These are phyloP conservation scores for Fagus sylvatica DNA, from an alignment of 306 rosid genomes.

Conservation along the genomic window DNA sequence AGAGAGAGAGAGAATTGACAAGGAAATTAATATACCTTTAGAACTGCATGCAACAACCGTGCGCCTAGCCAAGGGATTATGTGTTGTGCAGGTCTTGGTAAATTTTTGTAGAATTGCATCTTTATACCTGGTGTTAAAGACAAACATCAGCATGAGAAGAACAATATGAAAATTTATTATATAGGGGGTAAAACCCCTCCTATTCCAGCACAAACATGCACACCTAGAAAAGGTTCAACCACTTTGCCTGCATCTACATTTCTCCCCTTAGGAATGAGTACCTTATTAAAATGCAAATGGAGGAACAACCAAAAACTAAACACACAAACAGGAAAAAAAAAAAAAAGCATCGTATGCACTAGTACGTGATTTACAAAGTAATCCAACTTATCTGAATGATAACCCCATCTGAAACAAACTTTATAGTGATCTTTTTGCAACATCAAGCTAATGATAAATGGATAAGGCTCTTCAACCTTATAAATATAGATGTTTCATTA, in stretches of 20 bases:
- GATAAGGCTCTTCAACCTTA: neutral
- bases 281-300: neutral
- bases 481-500: neutral
- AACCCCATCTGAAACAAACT: neutral
- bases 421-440: neutral
- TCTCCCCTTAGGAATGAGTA: neutral
- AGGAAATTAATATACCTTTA: slow-evolving; percentile 27
- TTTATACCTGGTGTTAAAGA: slow-evolving; percentile 24
- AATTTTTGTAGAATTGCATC: slow-evolving; percentile 14
- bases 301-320: neutral
- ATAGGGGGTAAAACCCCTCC: neutral
- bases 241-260: neutral
- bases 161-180: neutral
- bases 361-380: neutral
- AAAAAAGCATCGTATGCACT: neutral
- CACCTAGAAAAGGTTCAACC: neutral
- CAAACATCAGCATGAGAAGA: neutral
- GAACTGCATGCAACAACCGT: slow-evolving; percentile 15
- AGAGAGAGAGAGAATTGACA: neutral
- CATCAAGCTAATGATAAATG: neutral
- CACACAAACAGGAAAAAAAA: neutral
- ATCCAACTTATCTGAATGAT: neutral
- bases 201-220: neutral
- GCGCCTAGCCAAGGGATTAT: neutral
- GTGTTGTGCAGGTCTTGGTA: slow-evolving; percentile 10